A percentile compares a stretch with the other conserved stretches of the same genome.
phyloP scores from a whole-genome alignment of 495 filamentous ascomycete genomes.

The Chaetomium fimeti region DNA sequence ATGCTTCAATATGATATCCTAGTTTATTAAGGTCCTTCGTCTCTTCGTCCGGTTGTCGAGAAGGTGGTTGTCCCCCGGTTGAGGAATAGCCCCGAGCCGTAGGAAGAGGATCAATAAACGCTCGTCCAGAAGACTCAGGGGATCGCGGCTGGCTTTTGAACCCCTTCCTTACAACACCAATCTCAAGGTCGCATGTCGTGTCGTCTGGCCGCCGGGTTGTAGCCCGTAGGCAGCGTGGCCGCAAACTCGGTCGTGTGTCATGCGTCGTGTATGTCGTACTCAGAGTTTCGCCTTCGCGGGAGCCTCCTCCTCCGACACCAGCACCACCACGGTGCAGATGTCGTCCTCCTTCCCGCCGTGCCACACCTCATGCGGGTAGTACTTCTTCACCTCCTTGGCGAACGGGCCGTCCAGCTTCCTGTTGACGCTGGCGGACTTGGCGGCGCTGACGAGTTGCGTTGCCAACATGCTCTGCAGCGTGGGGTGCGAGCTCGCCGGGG shows the following conservation, averaged over 20 bases:
- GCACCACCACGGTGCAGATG: conserved; percentile 73
- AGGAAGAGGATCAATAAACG: neutral
- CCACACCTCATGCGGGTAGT: conserved; percentile 79
- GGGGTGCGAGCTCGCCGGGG: conserved; percentile 20
- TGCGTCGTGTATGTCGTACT: conserved; percentile 3
- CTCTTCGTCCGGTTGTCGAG: too few relatives aligned
- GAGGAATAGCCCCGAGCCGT: too few relatives aligned
- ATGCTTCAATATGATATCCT: conserved; percentile 1
- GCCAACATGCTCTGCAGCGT: conserved; percentile 78
- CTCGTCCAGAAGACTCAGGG: neutral
- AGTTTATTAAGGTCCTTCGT: neutral
- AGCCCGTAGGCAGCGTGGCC: too few relatives aligned
- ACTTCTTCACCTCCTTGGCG: conserved; percentile 85
- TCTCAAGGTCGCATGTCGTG: neutral
- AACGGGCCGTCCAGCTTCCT: conserved; percentile 83
- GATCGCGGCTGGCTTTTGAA: neutral
- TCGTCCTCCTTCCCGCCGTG: conserved; percentile 90
- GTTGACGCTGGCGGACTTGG: conserved; percentile 80
- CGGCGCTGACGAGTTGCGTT: conserved; percentile 69
- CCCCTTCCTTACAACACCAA: neutral
- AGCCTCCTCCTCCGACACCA: conserved; percentile 59
- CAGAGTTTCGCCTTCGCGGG: conserved; percentile 43
- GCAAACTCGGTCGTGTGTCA: too few relatives aligned
- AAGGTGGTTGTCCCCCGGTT: too few relatives aligned
- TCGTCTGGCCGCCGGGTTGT: neutral